Percentiles rank a stretch among this genome's conserved stretches.
Conservation (phyloP, 257 asterid species). For the Gentiana macrophylla region DNA sequence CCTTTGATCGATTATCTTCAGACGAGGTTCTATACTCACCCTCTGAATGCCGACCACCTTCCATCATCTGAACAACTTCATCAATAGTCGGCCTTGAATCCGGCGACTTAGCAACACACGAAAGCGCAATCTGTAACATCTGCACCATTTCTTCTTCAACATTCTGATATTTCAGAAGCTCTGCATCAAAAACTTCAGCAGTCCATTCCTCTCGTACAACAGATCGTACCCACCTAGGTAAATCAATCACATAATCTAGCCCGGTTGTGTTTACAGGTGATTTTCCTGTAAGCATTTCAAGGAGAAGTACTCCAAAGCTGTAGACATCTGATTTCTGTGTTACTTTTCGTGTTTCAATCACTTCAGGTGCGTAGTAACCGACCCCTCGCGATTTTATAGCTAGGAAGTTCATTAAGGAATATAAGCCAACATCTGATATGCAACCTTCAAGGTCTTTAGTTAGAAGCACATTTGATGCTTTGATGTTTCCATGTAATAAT, state of each 20-base stretch:
- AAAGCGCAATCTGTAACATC: constrained; percentile 82
- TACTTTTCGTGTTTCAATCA: constrained; percentile 51
- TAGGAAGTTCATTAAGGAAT: constrained; percentile 41
- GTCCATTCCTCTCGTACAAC: constrained; percentile 98
- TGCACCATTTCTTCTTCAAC: constrained; percentile 90
- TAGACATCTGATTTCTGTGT: constrained; percentile 78
- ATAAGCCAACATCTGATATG: constrained; percentile 62
- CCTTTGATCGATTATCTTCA: constrained; percentile 54
- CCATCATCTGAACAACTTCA: constrained; percentile 62
- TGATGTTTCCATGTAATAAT: constrained; percentile 71
- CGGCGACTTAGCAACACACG: constrained; percentile 59
- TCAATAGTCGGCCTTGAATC: constrained; percentile 68
- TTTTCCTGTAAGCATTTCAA: constrained; percentile 84
- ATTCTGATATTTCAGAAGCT: constrained; percentile 43
- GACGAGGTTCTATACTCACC: constrained; percentile 52
- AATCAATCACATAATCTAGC: constrained; percentile 57
- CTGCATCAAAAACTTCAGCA: constrained; percentile 82
- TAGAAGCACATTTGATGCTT: constrained; percentile 76
- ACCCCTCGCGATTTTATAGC: constrained; percentile 49
- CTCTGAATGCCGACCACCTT: constrained; percentile 47
- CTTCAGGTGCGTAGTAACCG: constrained; percentile 91
- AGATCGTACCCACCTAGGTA: constrained; percentile 91
- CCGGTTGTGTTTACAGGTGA: constrained; percentile 54
- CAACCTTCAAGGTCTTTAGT: constrained; percentile 39
- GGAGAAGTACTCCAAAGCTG: constrained; percentile 87